Percentiles rank a stretch among this genome's conserved stretches.
Conservation (phyloP, 1,139 yeast genomes). For the Magnusiomyces paraingens region DNA sequence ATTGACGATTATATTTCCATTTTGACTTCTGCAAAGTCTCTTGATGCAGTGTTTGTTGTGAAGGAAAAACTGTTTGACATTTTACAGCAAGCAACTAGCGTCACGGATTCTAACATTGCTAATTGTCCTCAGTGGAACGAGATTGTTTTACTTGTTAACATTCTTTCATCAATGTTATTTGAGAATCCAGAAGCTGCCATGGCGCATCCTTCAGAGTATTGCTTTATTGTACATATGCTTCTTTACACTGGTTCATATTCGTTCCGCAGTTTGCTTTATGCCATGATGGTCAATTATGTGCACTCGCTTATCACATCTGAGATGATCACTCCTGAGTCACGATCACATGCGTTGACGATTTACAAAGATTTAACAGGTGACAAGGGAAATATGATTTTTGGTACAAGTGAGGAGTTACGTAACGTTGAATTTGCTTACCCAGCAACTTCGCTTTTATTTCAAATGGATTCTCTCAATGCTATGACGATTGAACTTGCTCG, state of each 20-base stretch:
- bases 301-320: constrained; percentile 49
- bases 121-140: constrained; percentile 68
- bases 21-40: constrained; percentile 59
- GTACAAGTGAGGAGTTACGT: constrained; percentile 61
- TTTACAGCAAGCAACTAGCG: constrained; percentile 43
- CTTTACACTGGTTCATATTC: constrained; percentile 70
- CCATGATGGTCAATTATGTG: constrained; percentile 59
- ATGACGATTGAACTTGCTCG: constrained; percentile 55
- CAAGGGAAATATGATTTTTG: constrained; percentile 48
- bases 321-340: constrained; percentile 2
- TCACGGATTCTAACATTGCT: constrained; percentile 36
- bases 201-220: constrained; percentile 64
- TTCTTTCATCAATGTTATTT: constrained; percentile 63
- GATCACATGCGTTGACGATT: constrained; percentile 29
- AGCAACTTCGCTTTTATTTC: constrained; percentile 46
- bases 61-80: constrained; percentile 46
- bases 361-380: constrained; percentile 62
- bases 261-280: constrained; percentile 60
- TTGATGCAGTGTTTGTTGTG: constrained; percentile 65
- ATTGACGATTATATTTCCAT: constrained; percentile 42
- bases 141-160: constrained; percentile 59
- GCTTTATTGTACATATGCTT: constrained; percentile 61
- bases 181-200: constrained; percentile 63
- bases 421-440: constrained; percentile 38
- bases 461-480: constrained; percentile 60